Evolutionary conservation across 371 early-diverging fungal species (phyloP).

Genomic region (Gilbertella persicaria): DNA sequence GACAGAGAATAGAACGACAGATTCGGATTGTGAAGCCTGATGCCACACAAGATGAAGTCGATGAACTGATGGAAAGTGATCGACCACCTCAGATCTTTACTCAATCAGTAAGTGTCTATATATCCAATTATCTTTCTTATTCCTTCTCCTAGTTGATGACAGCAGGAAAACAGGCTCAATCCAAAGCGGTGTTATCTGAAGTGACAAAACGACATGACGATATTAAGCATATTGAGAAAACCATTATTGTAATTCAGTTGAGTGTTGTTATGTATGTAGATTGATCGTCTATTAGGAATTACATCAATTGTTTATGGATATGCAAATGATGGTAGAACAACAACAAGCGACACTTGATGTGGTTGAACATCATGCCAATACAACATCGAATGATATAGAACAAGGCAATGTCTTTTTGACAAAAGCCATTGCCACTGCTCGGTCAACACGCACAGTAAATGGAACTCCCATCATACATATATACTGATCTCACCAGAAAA

Average conservation of each 20-base stretch:
- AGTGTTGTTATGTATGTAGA: too few relatives aligned
- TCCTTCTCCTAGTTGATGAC: conserved; percentile 35
- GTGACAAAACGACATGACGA: conserved; percentile 82
- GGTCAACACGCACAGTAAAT: conserved; percentile 58
- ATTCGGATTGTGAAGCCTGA: conserved; percentile 83
- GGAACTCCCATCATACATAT: background rate
- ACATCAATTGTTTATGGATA: conserved; percentile 83
- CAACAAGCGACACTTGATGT: conserved; percentile 73
- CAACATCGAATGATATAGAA: conserved; percentile 61
- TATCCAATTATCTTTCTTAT: background rate
- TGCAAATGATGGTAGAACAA: conserved; percentile 78
- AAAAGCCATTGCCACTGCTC: conserved; percentile 66
- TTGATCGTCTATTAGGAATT: too few relatives aligned
- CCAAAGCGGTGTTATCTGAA: conserved; percentile 73
- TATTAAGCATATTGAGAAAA: conserved; percentile 80
- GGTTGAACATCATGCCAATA: conserved; percentile 65
- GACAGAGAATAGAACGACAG: conserved; percentile 77
- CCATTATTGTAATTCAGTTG: conserved; percentile 66
- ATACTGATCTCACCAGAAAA: conserved; percentile 30
- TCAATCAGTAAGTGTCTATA: conserved; percentile 60
- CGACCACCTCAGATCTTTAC: conserved; percentile 75
- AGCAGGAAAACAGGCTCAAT: conserved; percentile 70
- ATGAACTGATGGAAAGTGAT: conserved; percentile 71
- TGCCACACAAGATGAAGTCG: conserved; percentile 76
- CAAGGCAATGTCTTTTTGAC: conserved; percentile 65